These are phyloP conservation scores for Licmophora abbreviata DNA, from an alignment of 108 stramenopile genomes.

Conservation along the genomic window DNA sequence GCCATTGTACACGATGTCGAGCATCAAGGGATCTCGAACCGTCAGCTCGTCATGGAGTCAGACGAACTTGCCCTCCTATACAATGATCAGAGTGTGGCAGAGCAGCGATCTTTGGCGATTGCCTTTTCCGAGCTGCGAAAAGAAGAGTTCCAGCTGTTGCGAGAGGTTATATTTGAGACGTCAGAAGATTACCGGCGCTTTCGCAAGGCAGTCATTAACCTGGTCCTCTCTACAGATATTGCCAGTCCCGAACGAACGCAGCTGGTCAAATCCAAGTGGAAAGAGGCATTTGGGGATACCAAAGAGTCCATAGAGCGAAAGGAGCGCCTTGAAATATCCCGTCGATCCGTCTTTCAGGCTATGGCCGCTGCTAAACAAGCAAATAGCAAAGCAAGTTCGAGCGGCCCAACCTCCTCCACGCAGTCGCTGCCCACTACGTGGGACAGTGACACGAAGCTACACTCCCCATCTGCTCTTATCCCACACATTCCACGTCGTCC, in stretches of 20 bases:
- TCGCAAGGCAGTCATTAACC: constrained; percentile 47
- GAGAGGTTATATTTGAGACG: constrained; percentile 36
- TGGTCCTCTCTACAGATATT: constrained; percentile 42
- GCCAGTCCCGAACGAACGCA: constrained; percentile 59
- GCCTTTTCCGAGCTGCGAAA: constrained; percentile 59
- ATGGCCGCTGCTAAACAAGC: background rate
- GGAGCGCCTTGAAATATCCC: background rate
- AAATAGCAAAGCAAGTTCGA: too few relatives aligned
- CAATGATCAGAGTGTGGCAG: constrained; percentile 76
- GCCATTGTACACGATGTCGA: constrained; percentile 78
- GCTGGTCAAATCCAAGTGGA: constrained; percentile 64
- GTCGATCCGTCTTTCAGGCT: constrained; percentile 1
- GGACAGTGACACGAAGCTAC: background rate
- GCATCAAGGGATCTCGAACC: constrained; percentile 49
- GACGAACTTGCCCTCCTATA: constrained; percentile 56
- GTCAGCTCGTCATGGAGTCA: constrained; percentile 43
- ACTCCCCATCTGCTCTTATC: too few relatives aligned
- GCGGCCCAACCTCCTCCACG: background rate
- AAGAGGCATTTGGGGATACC: constrained; percentile 77
- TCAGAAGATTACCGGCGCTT: constrained; percentile 49
- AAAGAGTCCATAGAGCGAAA: constrained; percentile 11
- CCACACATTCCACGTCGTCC: background rate
- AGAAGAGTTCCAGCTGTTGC: constrained; percentile 26
- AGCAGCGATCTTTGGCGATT: constrained; percentile 51
- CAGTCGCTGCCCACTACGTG: constrained; percentile 2